These are phyloP conservation scores for Venturiaceae sp. DNA, from an alignment of 2,329 filamentous ascomycete species.

Conservation along the genomic window DNA sequence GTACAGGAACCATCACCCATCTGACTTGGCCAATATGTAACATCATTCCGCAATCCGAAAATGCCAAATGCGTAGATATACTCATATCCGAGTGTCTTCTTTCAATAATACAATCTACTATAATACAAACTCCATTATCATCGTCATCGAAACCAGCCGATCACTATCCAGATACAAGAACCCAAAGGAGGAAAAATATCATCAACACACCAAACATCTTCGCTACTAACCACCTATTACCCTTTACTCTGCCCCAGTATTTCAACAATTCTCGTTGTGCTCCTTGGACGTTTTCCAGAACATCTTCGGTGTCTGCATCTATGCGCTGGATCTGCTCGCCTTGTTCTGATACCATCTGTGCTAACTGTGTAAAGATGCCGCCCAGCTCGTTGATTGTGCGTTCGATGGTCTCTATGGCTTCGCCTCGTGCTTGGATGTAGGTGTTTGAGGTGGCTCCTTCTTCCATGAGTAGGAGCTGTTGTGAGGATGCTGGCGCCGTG, in stretches of 20 bases:
- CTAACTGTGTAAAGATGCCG: constrained; percentile 85
- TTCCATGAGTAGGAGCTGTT: constrained; percentile 81
- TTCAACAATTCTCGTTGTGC: constrained; percentile 92
- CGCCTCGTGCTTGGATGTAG: constrained; percentile 74
- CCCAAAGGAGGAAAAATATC: constrained; percentile 65
- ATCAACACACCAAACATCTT: constrained; percentile 81
- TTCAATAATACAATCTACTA: background rate
- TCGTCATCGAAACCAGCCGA: background rate
- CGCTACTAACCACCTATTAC: constrained; percentile 90
- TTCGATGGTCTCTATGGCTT: constrained; percentile 95
- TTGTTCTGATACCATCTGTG: constrained; percentile 95
- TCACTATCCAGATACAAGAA: constrained; percentile 53
- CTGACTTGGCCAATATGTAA: too few species aligned
- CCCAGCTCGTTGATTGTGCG: constrained; percentile 89
- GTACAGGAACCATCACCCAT: too few species aligned
- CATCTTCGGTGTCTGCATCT: constrained; percentile 94
- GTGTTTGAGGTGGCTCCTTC: constrained; percentile 56
- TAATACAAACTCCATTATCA: background rate
- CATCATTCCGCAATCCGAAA: too few species aligned
- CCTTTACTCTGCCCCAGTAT: constrained; percentile 90
- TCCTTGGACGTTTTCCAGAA: constrained; percentile 96
- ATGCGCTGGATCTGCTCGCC: constrained; percentile 96
- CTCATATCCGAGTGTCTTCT: background rate
- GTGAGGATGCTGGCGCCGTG: constrained; percentile 56
- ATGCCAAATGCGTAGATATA: too few species aligned